A percentile compares a stretch with the other conserved stretches of the same genome.
Conservation (phyloP, 2,329 filamentous ascomycete species). For the Aspergillus tubingensis region DNA sequence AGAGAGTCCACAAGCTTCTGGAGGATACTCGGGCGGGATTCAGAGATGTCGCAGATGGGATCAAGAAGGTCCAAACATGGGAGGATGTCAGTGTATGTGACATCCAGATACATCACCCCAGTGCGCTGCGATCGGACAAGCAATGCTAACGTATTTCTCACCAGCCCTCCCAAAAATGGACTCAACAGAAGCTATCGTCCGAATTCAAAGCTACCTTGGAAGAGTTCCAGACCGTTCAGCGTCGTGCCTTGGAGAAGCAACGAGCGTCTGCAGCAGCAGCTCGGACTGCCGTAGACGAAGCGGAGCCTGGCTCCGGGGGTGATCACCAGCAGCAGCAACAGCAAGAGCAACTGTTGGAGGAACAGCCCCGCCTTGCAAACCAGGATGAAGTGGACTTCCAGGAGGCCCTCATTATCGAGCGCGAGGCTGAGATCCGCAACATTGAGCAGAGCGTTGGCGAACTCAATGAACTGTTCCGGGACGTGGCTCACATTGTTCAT, state of each 20-base stretch:
- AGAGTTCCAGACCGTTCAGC: constrained; percentile 92
- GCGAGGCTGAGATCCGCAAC: constrained; percentile 93
- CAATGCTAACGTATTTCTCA: constrained; percentile 15
- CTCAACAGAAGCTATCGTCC: constrained; percentile 88
- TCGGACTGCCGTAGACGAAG: constrained; percentile 72
- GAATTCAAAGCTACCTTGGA: constrained; percentile 87
- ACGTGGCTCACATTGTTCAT: constrained; percentile 95
- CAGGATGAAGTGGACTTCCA: constrained; percentile 98
- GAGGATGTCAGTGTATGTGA: constrained; percentile 73
- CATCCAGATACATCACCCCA: not conserved
- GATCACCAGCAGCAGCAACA: constrained; percentile 56
- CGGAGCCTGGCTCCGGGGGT: constrained; percentile 29
- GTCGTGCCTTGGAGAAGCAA: constrained; percentile 87
- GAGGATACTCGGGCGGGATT: constrained; percentile 85
- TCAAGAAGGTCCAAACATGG: constrained; percentile 90
- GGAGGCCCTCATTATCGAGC: constrained; percentile 90
- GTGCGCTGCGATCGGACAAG: not conserved
- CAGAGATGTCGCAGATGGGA: constrained; percentile 86
- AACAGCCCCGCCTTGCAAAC: constrained; percentile 77
- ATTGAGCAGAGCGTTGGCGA: constrained; percentile 97
- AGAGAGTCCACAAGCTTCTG: constrained; percentile 83
- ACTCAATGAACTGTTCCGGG: constrained; percentile 92
- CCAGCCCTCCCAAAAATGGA: constrained; percentile 92
- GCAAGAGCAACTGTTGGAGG: constrained; percentile 72
- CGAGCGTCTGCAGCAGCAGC: constrained; percentile 81